Conservation (phyloP, 345 rosid species). For the Cochlearia excelsa region DNA sequence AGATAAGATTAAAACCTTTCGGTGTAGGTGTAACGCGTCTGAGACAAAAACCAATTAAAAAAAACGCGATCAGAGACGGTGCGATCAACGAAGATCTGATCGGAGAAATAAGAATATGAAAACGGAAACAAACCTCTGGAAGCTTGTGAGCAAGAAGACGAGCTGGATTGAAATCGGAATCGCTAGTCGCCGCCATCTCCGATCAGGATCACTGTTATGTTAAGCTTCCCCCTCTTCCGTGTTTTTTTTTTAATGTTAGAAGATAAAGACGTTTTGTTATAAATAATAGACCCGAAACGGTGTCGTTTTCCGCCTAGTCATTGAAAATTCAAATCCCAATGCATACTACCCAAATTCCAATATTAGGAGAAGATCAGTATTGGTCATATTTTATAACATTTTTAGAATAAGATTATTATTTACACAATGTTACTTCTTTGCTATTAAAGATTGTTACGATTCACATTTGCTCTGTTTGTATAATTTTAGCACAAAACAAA, state of each 20-base stretch:
- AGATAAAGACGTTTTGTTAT: conserved; percentile 3
- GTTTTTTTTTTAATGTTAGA: not conserved
- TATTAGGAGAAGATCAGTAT: no score
- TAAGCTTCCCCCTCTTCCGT: conserved; percentile 19
- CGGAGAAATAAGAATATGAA: not conserved
- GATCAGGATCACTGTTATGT: conserved; percentile 16
- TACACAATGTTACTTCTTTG: no score
- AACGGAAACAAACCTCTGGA: conserved; percentile 51
- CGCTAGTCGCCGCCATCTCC: conserved; percentile 42
- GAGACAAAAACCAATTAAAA: conserved; percentile 18
- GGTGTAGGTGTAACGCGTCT: conserved; percentile 49
- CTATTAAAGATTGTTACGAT: no score
- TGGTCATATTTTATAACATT: no score
- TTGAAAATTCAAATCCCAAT: conserved; percentile 22
- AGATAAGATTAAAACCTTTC: conserved; percentile 52
- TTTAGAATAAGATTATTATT: no score
- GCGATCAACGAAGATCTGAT: not conserved
- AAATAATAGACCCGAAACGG: conserved; percentile 1
- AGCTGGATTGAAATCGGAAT: conserved; percentile 47
- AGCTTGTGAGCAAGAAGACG: conserved; percentile 58
- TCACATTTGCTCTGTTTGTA: no score
- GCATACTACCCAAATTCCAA: not conserved
- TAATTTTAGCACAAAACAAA: no score
- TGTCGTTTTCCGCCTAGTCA: not conserved
- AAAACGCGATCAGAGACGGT: conserved; percentile 7